Evolutionary conservation across 1,284 basidiomycete genomes (phyloP).

Genomic region (Neotropicomus parvogracilis): DNA sequence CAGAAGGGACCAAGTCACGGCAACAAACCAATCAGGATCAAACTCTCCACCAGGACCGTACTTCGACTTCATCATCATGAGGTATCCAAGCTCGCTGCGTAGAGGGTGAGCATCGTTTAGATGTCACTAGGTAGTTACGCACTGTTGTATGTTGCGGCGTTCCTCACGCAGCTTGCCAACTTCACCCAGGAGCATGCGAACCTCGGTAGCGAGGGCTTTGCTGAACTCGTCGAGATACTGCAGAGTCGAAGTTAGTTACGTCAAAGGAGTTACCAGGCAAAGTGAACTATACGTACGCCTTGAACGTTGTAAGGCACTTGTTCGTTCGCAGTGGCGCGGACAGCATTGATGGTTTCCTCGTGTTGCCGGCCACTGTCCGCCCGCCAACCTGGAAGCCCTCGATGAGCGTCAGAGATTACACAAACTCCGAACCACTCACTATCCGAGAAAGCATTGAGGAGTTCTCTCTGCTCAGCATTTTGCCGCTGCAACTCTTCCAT

Average conservation of each 20-base stretch:
- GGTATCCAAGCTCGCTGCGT: conserved; percentile 61
- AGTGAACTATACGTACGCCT: conserved; percentile 41
- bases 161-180: conserved; percentile 75
- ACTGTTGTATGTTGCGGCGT: conserved; percentile 68
- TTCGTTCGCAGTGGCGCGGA: conserved; percentile 61
- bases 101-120: conserved; percentile 8
- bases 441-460: conserved; percentile 49
- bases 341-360: conserved; percentile 56
- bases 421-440: conserved; percentile 36
- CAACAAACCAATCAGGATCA: conserved; percentile 61
- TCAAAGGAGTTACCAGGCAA: not conserved
- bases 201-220: conserved; percentile 72
- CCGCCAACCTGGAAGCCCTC: conserved; percentile 48
- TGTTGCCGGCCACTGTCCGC: conserved; percentile 60
- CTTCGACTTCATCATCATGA: conserved; percentile 63
- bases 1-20: not conserved
- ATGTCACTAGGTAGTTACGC: conserved; percentile 30
- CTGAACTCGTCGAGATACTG: conserved; percentile 79
- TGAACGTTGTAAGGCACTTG: conserved; percentile 76
- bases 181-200: conserved; percentile 70
- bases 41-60: conserved; percentile 75
- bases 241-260: conserved; percentile 9
- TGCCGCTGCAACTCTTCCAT: conserved; percentile 51
- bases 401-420: conserved; percentile 8
- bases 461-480: conserved; percentile 50